Conservation (phyloP, 371 early-diverging fungal species). For the Amoeboradix gromovi region DNA sequence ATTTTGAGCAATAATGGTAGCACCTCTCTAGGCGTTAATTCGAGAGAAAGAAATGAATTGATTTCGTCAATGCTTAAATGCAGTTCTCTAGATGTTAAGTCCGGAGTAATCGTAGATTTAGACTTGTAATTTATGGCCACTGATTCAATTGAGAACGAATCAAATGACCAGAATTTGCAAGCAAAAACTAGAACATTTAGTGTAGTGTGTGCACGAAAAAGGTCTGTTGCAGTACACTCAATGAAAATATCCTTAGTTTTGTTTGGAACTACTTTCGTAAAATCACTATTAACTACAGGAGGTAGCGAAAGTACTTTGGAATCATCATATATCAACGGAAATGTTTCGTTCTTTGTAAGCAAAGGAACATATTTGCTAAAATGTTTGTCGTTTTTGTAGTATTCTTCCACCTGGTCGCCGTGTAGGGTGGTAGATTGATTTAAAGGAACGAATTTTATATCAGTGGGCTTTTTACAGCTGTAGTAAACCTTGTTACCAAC, state of each 20-base stretch:
- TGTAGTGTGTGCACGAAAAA: constrained; percentile 12
- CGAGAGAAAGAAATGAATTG: constrained; percentile 9
- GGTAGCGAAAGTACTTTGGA: constrained; percentile 81
- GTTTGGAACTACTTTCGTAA: constrained; percentile 75
- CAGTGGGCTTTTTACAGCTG: constrained; percentile 55
- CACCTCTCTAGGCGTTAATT: constrained; percentile 40
- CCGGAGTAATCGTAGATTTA: background rate
- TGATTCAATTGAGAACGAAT: constrained; percentile 4
- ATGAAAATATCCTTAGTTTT: constrained; percentile 89
- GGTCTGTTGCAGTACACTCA: constrained; percentile 92
- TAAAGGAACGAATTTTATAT: constrained; percentile 77
- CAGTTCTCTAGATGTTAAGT: background rate
- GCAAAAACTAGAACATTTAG: constrained; percentile 8
- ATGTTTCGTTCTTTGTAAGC: constrained; percentile 9
- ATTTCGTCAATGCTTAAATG: constrained; percentile 1
- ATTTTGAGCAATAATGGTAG: constrained; percentile 44
- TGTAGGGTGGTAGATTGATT: constrained; percentile 64
- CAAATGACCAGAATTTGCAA: constrained; percentile 8
- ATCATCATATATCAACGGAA: constrained; percentile 16
- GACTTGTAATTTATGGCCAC: background rate
- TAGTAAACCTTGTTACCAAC: constrained; percentile 82
- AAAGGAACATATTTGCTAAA: background rate
- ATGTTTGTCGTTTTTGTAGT: constrained; percentile 25
- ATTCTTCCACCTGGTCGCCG: constrained; percentile 56
- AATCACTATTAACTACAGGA: constrained; percentile 97